Evolutionary conservation across 768 basidiomycete genomes (phyloP).

Genomic region (Postia placenta): DNA sequence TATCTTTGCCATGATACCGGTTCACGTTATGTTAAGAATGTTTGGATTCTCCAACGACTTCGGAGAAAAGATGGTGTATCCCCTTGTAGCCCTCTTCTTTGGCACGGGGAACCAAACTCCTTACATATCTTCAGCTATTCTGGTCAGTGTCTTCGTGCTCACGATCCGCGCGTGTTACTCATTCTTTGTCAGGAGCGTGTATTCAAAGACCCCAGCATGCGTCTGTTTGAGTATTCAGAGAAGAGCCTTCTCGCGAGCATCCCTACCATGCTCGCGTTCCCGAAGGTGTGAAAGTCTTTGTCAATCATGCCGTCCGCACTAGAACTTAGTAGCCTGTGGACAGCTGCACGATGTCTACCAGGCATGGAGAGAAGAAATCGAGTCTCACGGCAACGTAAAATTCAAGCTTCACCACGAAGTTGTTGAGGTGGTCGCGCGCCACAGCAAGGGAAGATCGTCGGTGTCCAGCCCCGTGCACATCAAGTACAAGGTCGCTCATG

Average conservation of each 20-base stretch:
- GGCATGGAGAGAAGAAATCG: conserved; percentile 22
- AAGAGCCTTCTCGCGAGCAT: conserved; percentile 28
- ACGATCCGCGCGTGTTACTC: background rate
- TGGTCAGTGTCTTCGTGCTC: conserved; percentile 14
- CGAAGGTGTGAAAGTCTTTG: conserved; percentile 22
- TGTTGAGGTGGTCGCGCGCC: conserved; percentile 17
- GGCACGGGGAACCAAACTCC: conserved; percentile 34
- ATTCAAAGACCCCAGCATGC: conserved; percentile 31
- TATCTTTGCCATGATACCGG: conserved; percentile 27
- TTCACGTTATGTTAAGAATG: conserved; percentile 28
- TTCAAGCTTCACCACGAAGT: conserved; percentile 24
- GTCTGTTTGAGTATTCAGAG: conserved; percentile 27
- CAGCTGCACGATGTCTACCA: conserved; percentile 26
- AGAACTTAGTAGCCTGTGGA: background rate
- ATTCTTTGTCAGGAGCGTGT: conserved; percentile 22
- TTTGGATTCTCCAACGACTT: conserved; percentile 31
- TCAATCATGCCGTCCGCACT: too few relatives aligned
- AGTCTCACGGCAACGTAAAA: conserved; percentile 20
- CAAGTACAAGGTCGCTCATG: conserved; percentile 13
- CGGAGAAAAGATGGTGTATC: conserved; percentile 31
- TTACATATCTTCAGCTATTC: conserved; percentile 28
- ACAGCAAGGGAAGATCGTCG: conserved; percentile 9
- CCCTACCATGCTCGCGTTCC: conserved; percentile 33
- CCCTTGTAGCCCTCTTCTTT: conserved; percentile 30
- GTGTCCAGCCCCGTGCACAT: conserved; percentile 15